Percentiles rank a stretch among this genome's conserved stretches.
Evolutionary conservation across 2,329 filamentous ascomycete genomes (phyloP).

Genomic region (Fusarium praegraminearum): DNA sequence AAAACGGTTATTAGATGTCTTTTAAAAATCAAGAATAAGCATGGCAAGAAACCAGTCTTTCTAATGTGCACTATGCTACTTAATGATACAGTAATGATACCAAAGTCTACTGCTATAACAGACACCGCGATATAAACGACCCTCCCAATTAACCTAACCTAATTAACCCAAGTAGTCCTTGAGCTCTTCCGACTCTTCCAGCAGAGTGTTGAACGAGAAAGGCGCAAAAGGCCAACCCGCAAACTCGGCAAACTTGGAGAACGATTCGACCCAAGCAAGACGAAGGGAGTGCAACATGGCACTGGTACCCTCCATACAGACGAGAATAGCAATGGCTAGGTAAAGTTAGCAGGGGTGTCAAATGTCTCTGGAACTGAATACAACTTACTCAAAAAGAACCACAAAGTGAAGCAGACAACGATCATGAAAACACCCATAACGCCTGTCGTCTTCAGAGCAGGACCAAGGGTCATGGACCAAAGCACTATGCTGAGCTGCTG

Average conservation of each 20-base stretch:
- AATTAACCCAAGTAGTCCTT: conserved; percentile 65
- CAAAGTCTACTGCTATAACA: conserved; percentile 48
- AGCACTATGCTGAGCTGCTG: conserved; percentile 97
- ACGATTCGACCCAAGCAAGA: conserved; percentile 96
- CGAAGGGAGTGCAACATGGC: conserved; percentile 94
- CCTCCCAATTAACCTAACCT: conserved; percentile 45
- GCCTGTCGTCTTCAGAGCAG: conserved; percentile 76
- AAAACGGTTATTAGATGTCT: not conserved
- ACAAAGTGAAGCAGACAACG: conserved; percentile 85
- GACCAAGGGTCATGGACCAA: conserved; percentile 94
- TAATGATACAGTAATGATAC: conserved; percentile 52
- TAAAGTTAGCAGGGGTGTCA: conserved; percentile 42
- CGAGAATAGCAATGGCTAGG: conserved; percentile 71
- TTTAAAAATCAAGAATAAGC: conserved; percentile 2
- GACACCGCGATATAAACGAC: conserved; percentile 23
- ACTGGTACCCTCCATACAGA: conserved; percentile 95
- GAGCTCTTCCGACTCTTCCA: conserved; percentile 82
- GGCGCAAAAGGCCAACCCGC: conserved; percentile 88
- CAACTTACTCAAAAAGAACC: conserved; percentile 81
- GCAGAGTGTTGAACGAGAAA: conserved; percentile 85
- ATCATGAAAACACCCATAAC: conserved; percentile 81
- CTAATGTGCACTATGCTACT: conserved; percentile 44
- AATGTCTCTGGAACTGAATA: not conserved
- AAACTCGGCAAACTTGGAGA: conserved; percentile 97
- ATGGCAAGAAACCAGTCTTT: conserved; percentile 37